phyloP scores from a whole-genome alignment of 2,329 filamentous ascomycete genomes.

The Penicillium sp. region DNA sequence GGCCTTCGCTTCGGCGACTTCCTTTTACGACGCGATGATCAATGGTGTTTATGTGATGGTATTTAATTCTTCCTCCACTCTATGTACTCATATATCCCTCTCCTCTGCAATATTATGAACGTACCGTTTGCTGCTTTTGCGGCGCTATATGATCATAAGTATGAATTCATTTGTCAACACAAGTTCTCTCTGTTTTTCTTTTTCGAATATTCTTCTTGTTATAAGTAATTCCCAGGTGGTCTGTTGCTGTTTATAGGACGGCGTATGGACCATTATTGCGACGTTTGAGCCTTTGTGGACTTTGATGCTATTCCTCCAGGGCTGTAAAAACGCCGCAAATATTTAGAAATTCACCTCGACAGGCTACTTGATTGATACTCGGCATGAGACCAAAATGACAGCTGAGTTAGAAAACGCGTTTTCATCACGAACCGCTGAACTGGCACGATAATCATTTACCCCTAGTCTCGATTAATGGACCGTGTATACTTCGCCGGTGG shows the following conservation, averaged over 20 bases:
- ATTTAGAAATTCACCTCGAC: too few relatives aligned
- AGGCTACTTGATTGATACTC: too few relatives aligned
- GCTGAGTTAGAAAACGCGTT: too few relatives aligned
- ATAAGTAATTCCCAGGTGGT: too few relatives aligned
- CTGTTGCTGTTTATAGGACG: too few relatives aligned
- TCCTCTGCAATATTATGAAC: constrained; percentile 2
- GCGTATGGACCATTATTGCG: too few relatives aligned
- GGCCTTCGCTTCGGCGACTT: not conserved
- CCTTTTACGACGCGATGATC: constrained; percentile 12
- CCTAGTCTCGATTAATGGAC: not conserved
- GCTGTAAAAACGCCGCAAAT: too few relatives aligned
- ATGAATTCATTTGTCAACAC: not conserved
- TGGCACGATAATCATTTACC: not conserved
- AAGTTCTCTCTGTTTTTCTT: not conserved
- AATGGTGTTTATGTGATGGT: constrained; percentile 5
- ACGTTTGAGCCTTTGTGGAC: too few relatives aligned
- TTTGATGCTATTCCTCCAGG: too few relatives aligned
- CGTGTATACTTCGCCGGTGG: constrained; percentile 3
- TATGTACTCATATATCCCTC: constrained; percentile 10
- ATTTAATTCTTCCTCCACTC: constrained; percentile 13
- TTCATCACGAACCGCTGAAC: too few relatives aligned
- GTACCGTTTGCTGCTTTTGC: not conserved
- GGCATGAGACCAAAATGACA: too few relatives aligned
- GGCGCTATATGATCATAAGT: not conserved
- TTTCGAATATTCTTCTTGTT: not conserved